Evolutionary conservation across 1,284 basidiomycete genomes (phyloP).

Genomic region (Heliocybe sulcata): DNA sequence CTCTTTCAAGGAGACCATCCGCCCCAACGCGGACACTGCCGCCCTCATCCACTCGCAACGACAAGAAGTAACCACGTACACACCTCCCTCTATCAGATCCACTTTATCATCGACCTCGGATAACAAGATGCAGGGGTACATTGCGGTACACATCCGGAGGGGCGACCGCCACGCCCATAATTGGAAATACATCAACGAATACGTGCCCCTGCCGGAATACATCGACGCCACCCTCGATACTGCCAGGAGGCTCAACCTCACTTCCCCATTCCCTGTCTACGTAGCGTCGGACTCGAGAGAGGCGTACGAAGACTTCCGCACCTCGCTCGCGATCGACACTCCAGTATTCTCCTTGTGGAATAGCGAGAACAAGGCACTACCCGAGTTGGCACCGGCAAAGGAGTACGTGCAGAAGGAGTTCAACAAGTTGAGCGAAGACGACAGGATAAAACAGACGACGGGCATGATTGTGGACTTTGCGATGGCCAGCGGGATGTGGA

Average conservation of each 20-base stretch:
- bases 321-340: slow-evolving; percentile 27
- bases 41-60: slow-evolving; percentile 43
- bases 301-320: slow-evolving; percentile 34
- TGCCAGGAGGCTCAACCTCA: slow-evolving; percentile 33
- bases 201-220: slow-evolving; percentile 45
- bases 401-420: slow-evolving; percentile 54
- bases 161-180: slow-evolving; percentile 46
- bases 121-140: slow-evolving; percentile 25
- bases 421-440: slow-evolving; percentile 27
- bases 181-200: slow-evolving; percentile 34
- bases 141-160: slow-evolving; percentile 51
- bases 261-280: slow-evolving; percentile 32
- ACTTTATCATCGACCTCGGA: slow-evolving; percentile 14
- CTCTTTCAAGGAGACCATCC: slow-evolving; percentile 46
- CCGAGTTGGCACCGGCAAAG: slow-evolving; percentile 39
- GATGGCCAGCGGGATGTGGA: slow-evolving; percentile 53
- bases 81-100: slow-evolving; percentile 13
- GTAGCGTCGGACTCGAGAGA: slow-evolving; percentile 53
- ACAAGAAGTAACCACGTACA: slow-evolving; percentile 32
- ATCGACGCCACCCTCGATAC: slow-evolving; percentile 32
- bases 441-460: slow-evolving; percentile 40
- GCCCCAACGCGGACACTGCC: slow-evolving; percentile 38
- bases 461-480: slow-evolving; percentile 66
- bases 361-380: slow-evolving; percentile 33
- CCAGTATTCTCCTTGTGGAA: slow-evolving; percentile 36